Base-by-base conservation (phyloP, 2,329 filamentous ascomycete genomes). In the Hansfordia pulvinata region DNA sequence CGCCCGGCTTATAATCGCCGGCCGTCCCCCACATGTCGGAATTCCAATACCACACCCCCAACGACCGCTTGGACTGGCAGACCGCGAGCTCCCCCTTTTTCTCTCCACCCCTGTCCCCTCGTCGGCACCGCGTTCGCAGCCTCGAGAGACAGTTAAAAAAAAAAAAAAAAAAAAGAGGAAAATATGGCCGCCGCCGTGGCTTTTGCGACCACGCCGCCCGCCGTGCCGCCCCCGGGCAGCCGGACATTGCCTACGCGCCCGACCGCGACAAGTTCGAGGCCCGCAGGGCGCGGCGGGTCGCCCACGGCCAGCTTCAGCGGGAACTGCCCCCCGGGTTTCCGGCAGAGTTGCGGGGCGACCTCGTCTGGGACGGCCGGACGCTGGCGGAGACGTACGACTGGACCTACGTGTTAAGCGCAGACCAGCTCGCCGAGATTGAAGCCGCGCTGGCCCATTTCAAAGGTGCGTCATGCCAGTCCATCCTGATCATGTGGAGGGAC, bases 231-330 rank as follows among this genome's bases (percentile, higher is more conserved):
- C 2, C 49, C 49, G 57, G 58, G 13, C 67, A 72, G 37, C 69
- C 70, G 1, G 69, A 75, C 35, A 76, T 75, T 30, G 48, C 48
- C 2, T 76, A 75, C 40, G 50, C 58, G 2, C 69, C 70, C 0
- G 53, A 72, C 33, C 51, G 53, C 22, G 52, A 59, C 17, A 71
- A 64, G 35, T 76, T 65, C 35, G 49, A 62, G 16, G 57, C 58
- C 2, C 58, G 69, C 4, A 52, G 52, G n/a, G 46, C 60, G 26
- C 49, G 52, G 4, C 54, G 64, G 3, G 44, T 56, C 4, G 47
- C 56, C 21, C 53, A 45, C 1, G 62, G 60, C 8, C 39, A 42
- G 1, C 39, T 63, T 0, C 41, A 46, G 3, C 53, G 42, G 4
- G 43, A 46, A 0, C 38, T 73, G 0, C 69, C 68, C 0, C 35